Conservation (phyloP, 2,329 filamentous ascomycete genomes). For the Pestalotiopsis fici region DNA sequence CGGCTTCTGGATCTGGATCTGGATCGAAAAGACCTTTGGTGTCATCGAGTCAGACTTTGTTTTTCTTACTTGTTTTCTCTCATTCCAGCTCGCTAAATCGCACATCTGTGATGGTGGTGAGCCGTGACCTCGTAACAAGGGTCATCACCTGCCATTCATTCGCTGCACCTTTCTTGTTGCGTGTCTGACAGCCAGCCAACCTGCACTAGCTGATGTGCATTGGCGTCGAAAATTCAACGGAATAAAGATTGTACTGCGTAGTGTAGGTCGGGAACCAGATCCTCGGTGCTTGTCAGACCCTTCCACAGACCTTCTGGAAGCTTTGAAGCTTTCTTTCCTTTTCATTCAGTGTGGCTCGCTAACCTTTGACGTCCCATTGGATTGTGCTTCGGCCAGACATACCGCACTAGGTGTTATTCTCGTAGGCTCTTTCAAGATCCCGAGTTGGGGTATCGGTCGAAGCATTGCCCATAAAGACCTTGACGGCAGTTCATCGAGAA, state of each 20-base stretch:
- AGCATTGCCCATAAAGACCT: neutral
- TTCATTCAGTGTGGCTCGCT: neutral
- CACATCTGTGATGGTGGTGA: neutral
- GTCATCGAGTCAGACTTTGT: neutral
- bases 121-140: neutral
- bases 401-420: neutral
- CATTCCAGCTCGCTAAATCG: neutral
- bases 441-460: neutral
- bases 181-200: neutral
- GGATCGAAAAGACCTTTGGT: neutral
- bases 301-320: conserved; percentile 2
- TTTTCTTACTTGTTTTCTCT: neutral
- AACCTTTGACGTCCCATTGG: neutral
- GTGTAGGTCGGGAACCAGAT: neutral
- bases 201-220: neutral
- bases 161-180: neutral
- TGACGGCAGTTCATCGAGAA: neutral
- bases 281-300: neutral
- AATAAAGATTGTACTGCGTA: neutral
- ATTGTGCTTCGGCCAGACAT: neutral
- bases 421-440: neutral
- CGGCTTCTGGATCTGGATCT: neutral
- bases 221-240: conserved; percentile 4
- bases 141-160: neutral
- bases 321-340: neutral